phyloP scores from a whole-genome alignment of 2,329 filamentous ascomycete genomes.

The Colletotrichum tropicale region DNA sequence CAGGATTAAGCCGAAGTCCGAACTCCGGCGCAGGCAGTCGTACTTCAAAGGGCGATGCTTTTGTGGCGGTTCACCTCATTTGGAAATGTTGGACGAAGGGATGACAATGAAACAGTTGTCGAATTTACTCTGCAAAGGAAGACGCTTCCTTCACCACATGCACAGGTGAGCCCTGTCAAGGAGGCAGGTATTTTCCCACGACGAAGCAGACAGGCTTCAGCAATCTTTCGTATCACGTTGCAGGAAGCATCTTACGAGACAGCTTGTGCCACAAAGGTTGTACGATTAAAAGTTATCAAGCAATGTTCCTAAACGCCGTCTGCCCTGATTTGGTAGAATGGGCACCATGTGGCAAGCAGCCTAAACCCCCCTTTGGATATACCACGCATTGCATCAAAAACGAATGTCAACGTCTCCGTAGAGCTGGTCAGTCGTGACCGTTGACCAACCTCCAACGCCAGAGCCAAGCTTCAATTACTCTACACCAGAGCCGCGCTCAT shows the following conservation, averaged over 20 bases:
- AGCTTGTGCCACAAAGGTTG: not conserved
- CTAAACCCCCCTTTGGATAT: not conserved
- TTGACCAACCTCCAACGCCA: conserved; percentile 6
- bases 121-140: not conserved
- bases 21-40: not conserved
- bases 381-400: not conserved
- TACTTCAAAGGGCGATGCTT: not conserved
- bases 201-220: not conserved
- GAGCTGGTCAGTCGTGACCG: not conserved
- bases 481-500: not conserved
- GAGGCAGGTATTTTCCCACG: accelerated
- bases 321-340: not conserved
- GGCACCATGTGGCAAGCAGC: not conserved
- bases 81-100: not conserved
- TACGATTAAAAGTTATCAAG: conserved; percentile 11
- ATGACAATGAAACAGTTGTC: not conserved
- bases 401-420: not conserved
- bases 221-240: not conserved
- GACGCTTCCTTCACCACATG: not conserved
- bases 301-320: conserved; percentile 1
- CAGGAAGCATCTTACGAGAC: not conserved
- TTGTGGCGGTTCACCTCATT: not conserved
- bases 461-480: not conserved
- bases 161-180: not conserved
- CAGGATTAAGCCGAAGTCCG: not conserved